Evolutionary conservation across 2,329 filamentous ascomycete species (phyloP).

Genomic region (Talaromyces sp.): DNA sequence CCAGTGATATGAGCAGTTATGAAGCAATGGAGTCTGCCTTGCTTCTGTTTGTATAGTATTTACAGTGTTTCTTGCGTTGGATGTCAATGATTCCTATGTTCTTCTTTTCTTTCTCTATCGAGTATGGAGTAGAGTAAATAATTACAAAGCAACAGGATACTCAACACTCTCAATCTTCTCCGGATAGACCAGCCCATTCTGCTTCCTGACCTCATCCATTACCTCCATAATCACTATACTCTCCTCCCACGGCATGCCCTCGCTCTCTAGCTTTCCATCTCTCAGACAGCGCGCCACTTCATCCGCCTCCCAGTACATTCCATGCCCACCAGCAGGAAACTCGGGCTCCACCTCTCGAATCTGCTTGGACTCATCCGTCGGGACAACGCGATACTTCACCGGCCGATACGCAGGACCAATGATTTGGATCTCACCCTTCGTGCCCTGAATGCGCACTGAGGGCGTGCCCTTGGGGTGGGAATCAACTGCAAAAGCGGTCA

Average conservation of each 20-base stretch:
- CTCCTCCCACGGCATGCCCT: slow-evolving; percentile 67
- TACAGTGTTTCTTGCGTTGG: slow-evolving; percentile 16
- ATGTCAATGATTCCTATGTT: slow-evolving; percentile 4
- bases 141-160: slow-evolving; percentile 48
- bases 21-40: slow-evolving; percentile 16
- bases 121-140: background rate
- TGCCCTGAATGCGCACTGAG: slow-evolving; percentile 74
- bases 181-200: slow-evolving; percentile 62
- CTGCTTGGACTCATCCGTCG: slow-evolving; percentile 19
- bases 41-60: slow-evolving; percentile 19
- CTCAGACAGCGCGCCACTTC: slow-evolving; percentile 71
- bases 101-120: background rate
- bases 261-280: slow-evolving; percentile 74
- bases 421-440: slow-evolving; percentile 78
- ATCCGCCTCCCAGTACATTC: slow-evolving; percentile 88
- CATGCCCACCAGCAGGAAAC: slow-evolving; percentile 63
- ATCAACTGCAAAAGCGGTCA: slow-evolving; percentile 61
- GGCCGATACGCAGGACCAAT: slow-evolving; percentile 69
- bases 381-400: slow-evolving; percentile 62
- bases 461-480: slow-evolving; percentile 59
- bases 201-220: slow-evolving; percentile 66
- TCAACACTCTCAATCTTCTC: slow-evolving; percentile 62
- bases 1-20: slow-evolving; percentile 9
- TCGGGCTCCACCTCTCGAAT: slow-evolving; percentile 34
- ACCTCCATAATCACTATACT: slow-evolving; percentile 81